Conservation (phyloP, 2,329 filamentous ascomycete species). For the Hyphodiscus sp. region DNA sequence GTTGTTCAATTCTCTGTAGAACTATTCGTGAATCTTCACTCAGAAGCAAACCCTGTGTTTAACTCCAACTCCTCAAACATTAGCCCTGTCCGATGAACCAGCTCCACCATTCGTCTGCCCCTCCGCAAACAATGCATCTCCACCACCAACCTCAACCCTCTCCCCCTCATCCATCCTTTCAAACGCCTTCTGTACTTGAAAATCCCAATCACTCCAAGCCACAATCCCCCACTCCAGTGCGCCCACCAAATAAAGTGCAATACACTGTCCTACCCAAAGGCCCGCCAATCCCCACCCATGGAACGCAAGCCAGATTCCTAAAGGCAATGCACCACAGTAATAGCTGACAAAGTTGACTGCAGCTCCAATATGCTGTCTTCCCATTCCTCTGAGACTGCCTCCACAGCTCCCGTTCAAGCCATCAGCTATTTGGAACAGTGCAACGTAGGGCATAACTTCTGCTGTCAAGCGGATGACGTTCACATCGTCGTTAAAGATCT, state of each 20-base stretch:
- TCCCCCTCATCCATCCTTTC: conserved; percentile 55
- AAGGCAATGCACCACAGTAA: conserved; percentile 72
- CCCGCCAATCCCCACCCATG: conserved; percentile 77
- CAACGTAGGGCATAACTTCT: conserved; percentile 77
- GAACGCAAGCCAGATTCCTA: conserved; percentile 80
- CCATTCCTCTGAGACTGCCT: conserved; percentile 76
- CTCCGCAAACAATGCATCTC: neutral
- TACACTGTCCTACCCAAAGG: conserved; percentile 78
- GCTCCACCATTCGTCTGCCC: conserved; percentile 4
- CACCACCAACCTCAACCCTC: conserved; percentile 14
- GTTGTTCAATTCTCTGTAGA: too few species aligned
- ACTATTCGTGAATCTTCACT: neutral
- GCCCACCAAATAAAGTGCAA: conserved; percentile 75
- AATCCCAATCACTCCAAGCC: conserved; percentile 68
- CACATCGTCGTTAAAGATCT: conserved; percentile 74
- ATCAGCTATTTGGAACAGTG: conserved; percentile 85
- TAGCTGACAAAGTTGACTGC: conserved; percentile 77
- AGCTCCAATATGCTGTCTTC: conserved; percentile 77
- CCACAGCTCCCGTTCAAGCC: conserved; percentile 82
- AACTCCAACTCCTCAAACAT: neutral
- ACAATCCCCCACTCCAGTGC: conserved; percentile 74
- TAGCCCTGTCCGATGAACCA: neutral
- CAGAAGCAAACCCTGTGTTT: too few species aligned
- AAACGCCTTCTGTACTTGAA: conserved; percentile 65
- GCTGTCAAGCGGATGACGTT: conserved; percentile 67